phyloP scores from a whole-genome alignment of 1,284 basidiomycete species.

The Leccinum brunneo-olivaceum region DNA sequence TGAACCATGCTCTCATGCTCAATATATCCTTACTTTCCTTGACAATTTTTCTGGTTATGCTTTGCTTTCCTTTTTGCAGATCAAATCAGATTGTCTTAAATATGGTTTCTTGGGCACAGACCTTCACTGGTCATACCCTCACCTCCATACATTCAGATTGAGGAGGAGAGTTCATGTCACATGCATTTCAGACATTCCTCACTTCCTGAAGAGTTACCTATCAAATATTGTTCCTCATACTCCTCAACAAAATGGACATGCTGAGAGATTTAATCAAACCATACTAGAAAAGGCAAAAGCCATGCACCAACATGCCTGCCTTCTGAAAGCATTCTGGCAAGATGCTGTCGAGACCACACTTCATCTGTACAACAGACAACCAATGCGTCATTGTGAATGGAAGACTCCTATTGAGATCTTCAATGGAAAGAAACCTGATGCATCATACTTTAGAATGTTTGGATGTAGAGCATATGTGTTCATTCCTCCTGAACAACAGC shows the following conservation, averaged over 20 bases:
- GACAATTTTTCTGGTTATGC: not conserved
- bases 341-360: not conserved
- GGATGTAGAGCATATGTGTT: not conserved
- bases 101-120: not conserved
- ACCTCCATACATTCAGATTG: not conserved
- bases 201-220: not conserved
- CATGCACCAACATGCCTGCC: too few species aligned
- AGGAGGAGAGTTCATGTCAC: not conserved
- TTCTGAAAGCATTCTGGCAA: not conserved
- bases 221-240: not conserved
- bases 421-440: not conserved
- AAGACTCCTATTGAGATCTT: not conserved
- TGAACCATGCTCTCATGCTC: not conserved
- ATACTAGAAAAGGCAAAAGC: too few species aligned
- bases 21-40: not conserved
- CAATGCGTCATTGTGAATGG: not conserved
- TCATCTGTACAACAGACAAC: not conserved
- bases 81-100: not conserved
- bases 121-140: not conserved
- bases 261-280: too few species aligned
- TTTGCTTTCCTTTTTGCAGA: not conserved
- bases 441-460: not conserved
- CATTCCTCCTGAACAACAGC: not conserved
- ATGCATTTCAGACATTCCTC: not conserved
- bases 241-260: too few species aligned